These are phyloP conservation scores for Casuarina cunninghamiana DNA, from an alignment of 306 rosid species.

Conservation along the genomic window DNA sequence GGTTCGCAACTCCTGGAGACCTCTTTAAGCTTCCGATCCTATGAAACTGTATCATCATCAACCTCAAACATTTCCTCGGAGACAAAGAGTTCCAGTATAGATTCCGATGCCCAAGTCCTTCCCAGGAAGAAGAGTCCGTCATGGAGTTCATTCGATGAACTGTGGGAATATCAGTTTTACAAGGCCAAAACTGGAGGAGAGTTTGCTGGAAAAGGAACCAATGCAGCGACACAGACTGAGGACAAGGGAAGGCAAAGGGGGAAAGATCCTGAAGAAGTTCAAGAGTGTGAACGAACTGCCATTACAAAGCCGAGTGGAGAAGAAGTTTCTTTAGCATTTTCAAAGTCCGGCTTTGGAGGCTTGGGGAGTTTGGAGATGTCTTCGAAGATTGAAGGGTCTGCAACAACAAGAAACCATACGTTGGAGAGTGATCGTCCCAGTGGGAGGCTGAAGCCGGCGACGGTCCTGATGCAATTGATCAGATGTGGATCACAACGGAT, in stretches of 20 bases:
- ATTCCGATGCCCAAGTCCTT: slow-evolving; percentile 28
- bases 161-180: slow-evolving; percentile 36
- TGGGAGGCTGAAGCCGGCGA: slow-evolving; percentile 52
- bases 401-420: slow-evolving; percentile 35
- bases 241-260: slow-evolving; percentile 32
- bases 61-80: slow-evolving; percentile 45
- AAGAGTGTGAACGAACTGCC: slow-evolving; percentile 19
- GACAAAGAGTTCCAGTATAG: slow-evolving; percentile 43
- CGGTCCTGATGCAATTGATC: slow-evolving; percentile 59
- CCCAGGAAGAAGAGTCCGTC: slow-evolving; percentile 32
- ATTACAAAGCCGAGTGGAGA: slow-evolving; percentile 22
- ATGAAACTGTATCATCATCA: slow-evolving; percentile 44
- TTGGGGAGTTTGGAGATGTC: slow-evolving; percentile 16
- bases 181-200: slow-evolving; percentile 35
- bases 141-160: slow-evolving; percentile 27
- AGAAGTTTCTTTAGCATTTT: slow-evolving; percentile 21
- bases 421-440: slow-evolving; percentile 44
- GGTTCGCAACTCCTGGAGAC: slow-evolving; percentile 47
- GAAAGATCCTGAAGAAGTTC: slow-evolving; percentile 26
- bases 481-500: slow-evolving; percentile 38
- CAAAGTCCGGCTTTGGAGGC: slow-evolving; percentile 28
- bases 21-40: slow-evolving; percentile 44
- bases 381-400: slow-evolving; percentile 25
- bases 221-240: slow-evolving; percentile 58
- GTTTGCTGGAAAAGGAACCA: slow-evolving; percentile 27